Evolutionary conservation across 306 rosid species (phyloP).

Genomic region (Styphnolobium japonicum): DNA sequence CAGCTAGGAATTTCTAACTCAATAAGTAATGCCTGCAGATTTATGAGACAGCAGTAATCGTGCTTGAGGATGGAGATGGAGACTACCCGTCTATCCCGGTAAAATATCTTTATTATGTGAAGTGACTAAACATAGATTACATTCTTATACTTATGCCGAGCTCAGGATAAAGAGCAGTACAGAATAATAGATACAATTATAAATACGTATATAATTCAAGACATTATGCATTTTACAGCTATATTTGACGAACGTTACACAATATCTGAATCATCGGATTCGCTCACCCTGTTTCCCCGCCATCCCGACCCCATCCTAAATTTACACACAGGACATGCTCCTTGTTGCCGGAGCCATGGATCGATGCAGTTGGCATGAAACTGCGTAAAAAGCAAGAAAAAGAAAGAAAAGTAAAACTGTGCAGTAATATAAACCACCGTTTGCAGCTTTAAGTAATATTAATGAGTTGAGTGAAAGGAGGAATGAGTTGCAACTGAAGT

Average conservation of each 20-base stretch:
- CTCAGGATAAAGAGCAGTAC: not conserved
- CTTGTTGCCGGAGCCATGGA: slow-evolving; percentile 70
- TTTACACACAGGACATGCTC: slow-evolving; percentile 74
- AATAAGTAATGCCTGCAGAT: not conserved
- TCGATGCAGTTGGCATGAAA: slow-evolving; percentile 74
- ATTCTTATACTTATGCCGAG: not conserved
- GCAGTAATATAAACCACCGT: not conserved
- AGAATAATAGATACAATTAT: not conserved
- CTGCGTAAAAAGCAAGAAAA: slow-evolving; percentile 25
- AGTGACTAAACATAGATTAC: not conserved
- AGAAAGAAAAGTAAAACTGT: not conserved
- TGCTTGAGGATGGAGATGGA: not conserved
- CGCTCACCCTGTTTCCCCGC: slow-evolving; percentile 43
- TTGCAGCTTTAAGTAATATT: not conserved
- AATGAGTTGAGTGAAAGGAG: not conserved
- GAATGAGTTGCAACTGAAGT: not conserved
- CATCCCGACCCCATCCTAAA: slow-evolving; percentile 45
- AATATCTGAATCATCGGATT: slow-evolving; percentile 42
- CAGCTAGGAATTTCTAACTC: too few relatives aligned
- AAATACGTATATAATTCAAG: not conserved
- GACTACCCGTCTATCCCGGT: too few relatives aligned
- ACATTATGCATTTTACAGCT: not conserved
- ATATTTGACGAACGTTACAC: slow-evolving; percentile 6
- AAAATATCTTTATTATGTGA: not conserved
- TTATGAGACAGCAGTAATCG: not conserved